Conservation (phyloP, 352 stramenopile species). For the Phytopythium helicoides region DNA sequence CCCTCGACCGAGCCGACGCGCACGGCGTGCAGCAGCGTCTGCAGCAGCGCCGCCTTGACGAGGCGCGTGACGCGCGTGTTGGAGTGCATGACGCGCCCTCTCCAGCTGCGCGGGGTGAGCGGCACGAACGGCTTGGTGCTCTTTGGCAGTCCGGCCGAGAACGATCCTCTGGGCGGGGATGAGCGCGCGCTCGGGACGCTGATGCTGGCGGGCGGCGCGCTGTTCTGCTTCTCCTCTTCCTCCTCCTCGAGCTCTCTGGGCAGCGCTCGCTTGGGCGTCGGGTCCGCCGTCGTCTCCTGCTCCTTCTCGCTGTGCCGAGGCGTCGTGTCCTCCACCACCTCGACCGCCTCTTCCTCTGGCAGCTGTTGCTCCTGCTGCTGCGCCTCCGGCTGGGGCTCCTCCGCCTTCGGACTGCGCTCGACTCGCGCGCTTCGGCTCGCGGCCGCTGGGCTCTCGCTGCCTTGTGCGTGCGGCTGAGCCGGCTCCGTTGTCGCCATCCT, state of each 20-base stretch:
- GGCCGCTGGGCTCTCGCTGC: too few species aligned
- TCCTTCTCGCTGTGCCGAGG: background rate
- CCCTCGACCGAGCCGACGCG: slow-evolving; percentile 74
- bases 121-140: slow-evolving; percentile 40
- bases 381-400: background rate
- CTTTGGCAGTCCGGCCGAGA: background rate
- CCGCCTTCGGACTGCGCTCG: too few species aligned
- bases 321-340: background rate
- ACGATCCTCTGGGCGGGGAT: background rate
- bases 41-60: slow-evolving; percentile 80
- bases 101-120: slow-evolving; percentile 45
- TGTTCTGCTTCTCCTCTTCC: slow-evolving; percentile 1
- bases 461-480: too few species aligned
- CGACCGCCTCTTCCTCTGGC: slow-evolving; percentile 17
- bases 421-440: background rate
- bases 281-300: background rate
- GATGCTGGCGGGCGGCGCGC: background rate
- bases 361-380: slow-evolving; percentile 6
- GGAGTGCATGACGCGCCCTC: slow-evolving; percentile 44
- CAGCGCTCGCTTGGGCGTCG: background rate
- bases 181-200: background rate
- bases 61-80: slow-evolving; percentile 72
- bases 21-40: slow-evolving; percentile 83
- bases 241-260: background rate
- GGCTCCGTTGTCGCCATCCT: background rate